These are phyloP conservation scores for Rhododendron kiyosumense DNA, from an alignment of 148 eudicot genomes.

Conservation along the genomic window DNA sequence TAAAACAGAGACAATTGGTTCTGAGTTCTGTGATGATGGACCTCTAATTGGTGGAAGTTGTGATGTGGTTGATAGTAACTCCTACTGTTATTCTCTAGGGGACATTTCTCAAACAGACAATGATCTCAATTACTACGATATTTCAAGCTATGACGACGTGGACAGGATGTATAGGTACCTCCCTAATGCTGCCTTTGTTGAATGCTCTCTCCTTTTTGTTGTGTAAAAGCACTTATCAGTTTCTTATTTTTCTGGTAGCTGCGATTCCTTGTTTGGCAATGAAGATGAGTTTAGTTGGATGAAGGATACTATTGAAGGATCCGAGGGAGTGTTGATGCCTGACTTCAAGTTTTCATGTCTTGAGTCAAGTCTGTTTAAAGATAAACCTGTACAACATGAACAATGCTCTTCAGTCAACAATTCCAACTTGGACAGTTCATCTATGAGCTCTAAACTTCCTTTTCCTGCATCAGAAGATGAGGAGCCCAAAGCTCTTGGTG, in stretches of 20 bases:
- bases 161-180: conserved; percentile 89
- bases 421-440: conserved; percentile 21
- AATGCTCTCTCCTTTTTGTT: neutral
- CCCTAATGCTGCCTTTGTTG: conserved; percentile 1
- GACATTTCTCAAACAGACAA: conserved; percentile 40
- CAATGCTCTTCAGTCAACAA: conserved; percentile 24
- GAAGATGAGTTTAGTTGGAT: conserved; percentile 65
- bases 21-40: conserved; percentile 40
- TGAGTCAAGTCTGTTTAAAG: conserved; percentile 28
- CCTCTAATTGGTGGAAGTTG: conserved; percentile 27
- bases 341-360: conserved; percentile 40
- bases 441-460: conserved; percentile 22
- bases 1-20: conserved; percentile 25
- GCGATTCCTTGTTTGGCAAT: conserved; percentile 83
- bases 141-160: conserved; percentile 81
- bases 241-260: conserved; percentile 37
- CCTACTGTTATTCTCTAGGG: conserved; percentile 37
- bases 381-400: conserved; percentile 22
- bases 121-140: conserved; percentile 49
- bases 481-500: conserved; percentile 17
- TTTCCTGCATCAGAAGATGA: conserved; percentile 19
- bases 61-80: conserved; percentile 33
- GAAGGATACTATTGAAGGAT: conserved; percentile 49
- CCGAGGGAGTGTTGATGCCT: conserved; percentile 42
- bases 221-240: neutral